These are phyloP conservation scores for Arctostaphylos glauca DNA, from an alignment of 148 eudicot genomes.

Conservation along the genomic window DNA sequence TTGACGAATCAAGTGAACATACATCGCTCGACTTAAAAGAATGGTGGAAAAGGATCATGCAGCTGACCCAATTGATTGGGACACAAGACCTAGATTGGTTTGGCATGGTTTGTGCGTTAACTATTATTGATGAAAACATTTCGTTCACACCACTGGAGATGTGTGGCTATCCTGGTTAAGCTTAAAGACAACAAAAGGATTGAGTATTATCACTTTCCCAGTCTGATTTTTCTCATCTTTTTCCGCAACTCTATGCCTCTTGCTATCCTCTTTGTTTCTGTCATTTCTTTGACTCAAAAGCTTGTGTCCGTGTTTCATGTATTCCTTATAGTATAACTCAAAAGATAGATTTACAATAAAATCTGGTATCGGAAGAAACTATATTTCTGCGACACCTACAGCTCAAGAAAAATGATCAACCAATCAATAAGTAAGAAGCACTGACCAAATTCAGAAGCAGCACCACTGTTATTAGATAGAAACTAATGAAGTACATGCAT, in stretches of 20 bases:
- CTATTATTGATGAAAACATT: neutral
- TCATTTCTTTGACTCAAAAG: neutral
- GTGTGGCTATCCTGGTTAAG: neutral
- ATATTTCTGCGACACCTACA: neutral
- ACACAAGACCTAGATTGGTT: neutral
- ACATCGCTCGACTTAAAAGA: neutral
- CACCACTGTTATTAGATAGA: slow-evolving; percentile 77
- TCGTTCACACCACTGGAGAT: neutral
- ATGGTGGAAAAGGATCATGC: neutral
- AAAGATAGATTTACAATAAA: neutral
- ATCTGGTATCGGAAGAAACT: neutral
- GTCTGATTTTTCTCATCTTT: neutral
- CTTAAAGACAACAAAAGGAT: neutral
- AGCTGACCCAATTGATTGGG: slow-evolving; percentile 1
- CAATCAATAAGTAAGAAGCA: neutral
- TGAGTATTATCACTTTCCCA: neutral
- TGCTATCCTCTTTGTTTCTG: neutral
- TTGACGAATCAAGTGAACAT: neutral
- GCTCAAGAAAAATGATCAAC: slow-evolving; percentile 7
- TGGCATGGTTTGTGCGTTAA: neutral
- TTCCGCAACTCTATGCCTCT: neutral
- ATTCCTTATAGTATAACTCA: neutral
- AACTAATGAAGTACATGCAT: slow-evolving; percentile 79
- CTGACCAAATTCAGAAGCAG: slow-evolving; percentile 81
- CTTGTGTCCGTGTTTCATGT: neutral